Conservation (phyloP, 2,329 filamentous ascomycete species). For the Cephalotrichum gorgonifer region DNA sequence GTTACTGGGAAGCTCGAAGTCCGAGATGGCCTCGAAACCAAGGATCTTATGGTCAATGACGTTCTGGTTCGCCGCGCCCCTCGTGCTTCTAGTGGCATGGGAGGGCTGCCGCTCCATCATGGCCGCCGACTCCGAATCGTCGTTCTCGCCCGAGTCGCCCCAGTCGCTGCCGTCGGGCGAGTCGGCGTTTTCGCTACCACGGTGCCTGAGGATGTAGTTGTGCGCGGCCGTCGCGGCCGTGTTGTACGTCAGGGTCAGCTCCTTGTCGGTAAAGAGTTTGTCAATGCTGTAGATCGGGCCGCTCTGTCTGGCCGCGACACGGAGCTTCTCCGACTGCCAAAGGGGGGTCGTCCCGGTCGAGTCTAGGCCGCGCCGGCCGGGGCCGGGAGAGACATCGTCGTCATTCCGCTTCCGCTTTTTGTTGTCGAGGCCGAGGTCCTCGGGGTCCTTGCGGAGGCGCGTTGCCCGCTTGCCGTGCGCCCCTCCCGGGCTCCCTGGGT, state of each 20-base stretch:
- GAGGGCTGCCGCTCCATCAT: conserved; percentile 55
- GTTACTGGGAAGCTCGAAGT: conserved; percentile 48
- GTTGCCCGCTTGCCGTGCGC: conserved; percentile 54
- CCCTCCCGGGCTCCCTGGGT: conserved; percentile 53
- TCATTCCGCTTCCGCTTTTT: conserved; percentile 48
- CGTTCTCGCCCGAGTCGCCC: conserved; percentile 38
- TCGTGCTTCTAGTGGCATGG: conserved; percentile 53
- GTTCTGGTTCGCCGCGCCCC: conserved; percentile 41
- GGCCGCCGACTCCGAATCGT: conserved; percentile 33
- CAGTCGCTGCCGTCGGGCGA: conserved; percentile 44
- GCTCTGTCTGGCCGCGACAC: conserved; percentile 41
- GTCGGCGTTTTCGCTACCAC: conserved; percentile 24
- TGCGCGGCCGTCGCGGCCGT: conserved; percentile 51
- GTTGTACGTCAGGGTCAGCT: conserved; percentile 56
- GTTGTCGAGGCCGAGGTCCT: conserved; percentile 45
- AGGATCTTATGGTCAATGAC: conserved; percentile 47
- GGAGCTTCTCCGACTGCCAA: conserved; percentile 51
- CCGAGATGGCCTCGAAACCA: conserved; percentile 49
- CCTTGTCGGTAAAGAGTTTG: conserved; percentile 62
- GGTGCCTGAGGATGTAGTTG: conserved; percentile 50
- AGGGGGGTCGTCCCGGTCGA: conserved; percentile 47
- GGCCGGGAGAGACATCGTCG: conserved; percentile 53
- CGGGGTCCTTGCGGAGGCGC: conserved; percentile 48
- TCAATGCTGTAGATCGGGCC: conserved; percentile 56
- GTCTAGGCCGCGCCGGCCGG: conserved; percentile 44